Evolutionary conservation across 139 green algal species (phyloP).

Genomic region (Chloropicon primus): DNA sequence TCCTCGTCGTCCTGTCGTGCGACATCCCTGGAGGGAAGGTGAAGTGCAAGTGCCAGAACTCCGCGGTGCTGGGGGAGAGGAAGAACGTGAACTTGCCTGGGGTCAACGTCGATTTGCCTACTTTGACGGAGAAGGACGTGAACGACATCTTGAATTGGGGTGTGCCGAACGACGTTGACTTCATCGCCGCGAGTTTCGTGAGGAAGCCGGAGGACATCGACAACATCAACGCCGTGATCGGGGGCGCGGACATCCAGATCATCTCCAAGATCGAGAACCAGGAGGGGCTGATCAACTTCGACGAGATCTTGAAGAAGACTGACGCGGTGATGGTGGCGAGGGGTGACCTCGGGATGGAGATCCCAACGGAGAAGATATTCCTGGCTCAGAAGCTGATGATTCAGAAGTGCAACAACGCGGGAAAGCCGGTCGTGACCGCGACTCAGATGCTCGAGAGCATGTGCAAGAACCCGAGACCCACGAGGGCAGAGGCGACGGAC

Average conservation of each 20-base stretch:
- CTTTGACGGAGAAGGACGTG: slow-evolving; percentile 44
- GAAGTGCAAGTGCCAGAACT: background rate
- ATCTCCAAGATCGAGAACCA: slow-evolving; percentile 67
- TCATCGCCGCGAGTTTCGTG: slow-evolving; percentile 44
- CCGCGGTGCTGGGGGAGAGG: slow-evolving; percentile 18
- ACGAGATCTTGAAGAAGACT: slow-evolving; percentile 36
- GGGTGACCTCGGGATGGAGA: slow-evolving; percentile 33
- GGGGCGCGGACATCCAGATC: slow-evolving; percentile 44
- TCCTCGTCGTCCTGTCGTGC: slow-evolving; percentile 16
- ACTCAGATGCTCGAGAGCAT: slow-evolving; percentile 57
- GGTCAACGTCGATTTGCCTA: slow-evolving; percentile 30
- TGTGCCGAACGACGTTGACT: slow-evolving; percentile 49
- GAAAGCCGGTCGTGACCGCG: slow-evolving; percentile 30
- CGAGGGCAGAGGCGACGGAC: slow-evolving; percentile 47
- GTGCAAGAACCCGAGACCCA: slow-evolving; percentile 38
- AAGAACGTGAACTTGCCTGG: slow-evolving; percentile 31
- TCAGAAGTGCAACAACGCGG: slow-evolving; percentile 20
- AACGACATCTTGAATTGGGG: slow-evolving; percentile 44
- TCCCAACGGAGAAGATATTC: slow-evolving; percentile 26
- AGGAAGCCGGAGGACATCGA: slow-evolving; percentile 28
- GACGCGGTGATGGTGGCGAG: slow-evolving; percentile 64
- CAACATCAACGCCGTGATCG: slow-evolving; percentile 44
- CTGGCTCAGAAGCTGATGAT: slow-evolving; percentile 30
- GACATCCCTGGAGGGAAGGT: background rate
- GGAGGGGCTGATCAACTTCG: slow-evolving; percentile 42